A percentile compares a stretch with the other conserved stretches of the same genome.
Conservation (phyloP, 106 monocot genomes). For the Dendrobium chrysotoxum region DNA sequence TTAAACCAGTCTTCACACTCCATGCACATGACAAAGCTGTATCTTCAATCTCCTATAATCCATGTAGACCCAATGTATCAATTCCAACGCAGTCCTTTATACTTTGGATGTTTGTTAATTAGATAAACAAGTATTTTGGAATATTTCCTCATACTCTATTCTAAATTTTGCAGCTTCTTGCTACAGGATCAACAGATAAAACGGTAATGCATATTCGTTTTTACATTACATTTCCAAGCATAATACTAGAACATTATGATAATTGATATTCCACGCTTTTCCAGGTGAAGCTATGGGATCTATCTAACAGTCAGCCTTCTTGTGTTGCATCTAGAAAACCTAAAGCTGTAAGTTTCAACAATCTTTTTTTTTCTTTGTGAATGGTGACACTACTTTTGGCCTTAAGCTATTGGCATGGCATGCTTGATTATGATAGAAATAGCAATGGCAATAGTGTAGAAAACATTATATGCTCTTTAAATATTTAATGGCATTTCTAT, state of each 20-base stretch:
- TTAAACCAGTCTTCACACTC: slow-evolving; percentile 55
- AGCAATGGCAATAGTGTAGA: background rate
- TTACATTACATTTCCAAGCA: background rate
- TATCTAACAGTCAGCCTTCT: slow-evolving; percentile 88
- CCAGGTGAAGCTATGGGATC: slow-evolving; percentile 92
- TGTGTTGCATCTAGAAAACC: slow-evolving; percentile 65
- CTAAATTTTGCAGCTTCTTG: slow-evolving; percentile 65
- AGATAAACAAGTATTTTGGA: background rate
- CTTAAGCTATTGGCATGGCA: background rate
- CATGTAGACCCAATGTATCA: slow-evolving; percentile 54
- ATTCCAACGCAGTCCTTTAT: background rate
- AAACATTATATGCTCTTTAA: background rate
- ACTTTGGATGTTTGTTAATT: background rate
- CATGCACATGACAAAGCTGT: slow-evolving; percentile 90
- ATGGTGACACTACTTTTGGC: background rate
- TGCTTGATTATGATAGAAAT: background rate
- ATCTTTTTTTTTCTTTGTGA: background rate
- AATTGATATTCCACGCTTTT: slow-evolving; percentile 5
- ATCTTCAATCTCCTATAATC: slow-evolving; percentile 61
- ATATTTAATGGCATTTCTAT: background rate
- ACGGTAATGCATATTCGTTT: slow-evolving; percentile 37
- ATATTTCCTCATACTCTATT: slow-evolving; percentile 2
- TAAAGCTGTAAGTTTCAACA: slow-evolving; percentile 53
- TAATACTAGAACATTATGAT: slow-evolving; percentile 4
- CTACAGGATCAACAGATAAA: slow-evolving; percentile 86